Evolutionary conservation across 345 rosid species (phyloP).

Genomic region (Syzygium jambos): DNA sequence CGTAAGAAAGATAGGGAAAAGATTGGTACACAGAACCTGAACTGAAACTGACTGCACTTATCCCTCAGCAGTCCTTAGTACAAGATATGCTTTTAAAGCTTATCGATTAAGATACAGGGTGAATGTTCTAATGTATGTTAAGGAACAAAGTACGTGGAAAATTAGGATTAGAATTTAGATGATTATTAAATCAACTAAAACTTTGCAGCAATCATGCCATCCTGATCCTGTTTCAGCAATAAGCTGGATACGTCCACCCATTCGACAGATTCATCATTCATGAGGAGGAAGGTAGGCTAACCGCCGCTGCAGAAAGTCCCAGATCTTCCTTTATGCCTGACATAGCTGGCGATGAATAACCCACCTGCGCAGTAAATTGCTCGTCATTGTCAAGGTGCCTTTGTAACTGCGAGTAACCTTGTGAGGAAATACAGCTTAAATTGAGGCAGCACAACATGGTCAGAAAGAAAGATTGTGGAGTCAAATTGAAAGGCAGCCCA

Average conservation of each 20-base stretch:
- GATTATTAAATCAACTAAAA: not conserved
- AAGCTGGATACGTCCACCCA: not conserved
- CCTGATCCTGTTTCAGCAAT: not conserved
- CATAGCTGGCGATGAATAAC: conserved; percentile 34
- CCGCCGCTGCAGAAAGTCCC: conserved; percentile 20
- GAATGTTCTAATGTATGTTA: not conserved
- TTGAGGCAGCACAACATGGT: not conserved
- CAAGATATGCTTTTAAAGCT: not conserved
- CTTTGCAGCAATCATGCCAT: not conserved
- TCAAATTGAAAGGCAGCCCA: not conserved
- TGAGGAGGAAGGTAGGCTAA: conserved; percentile 1
- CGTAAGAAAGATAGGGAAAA: not conserved
- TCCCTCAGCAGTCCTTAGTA: not conserved
- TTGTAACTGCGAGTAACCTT: not conserved
- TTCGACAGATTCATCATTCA: not conserved
- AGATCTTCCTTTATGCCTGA: conserved; percentile 28
- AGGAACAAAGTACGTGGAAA: not conserved
- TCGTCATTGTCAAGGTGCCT: not conserved
- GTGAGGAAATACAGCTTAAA: not conserved
- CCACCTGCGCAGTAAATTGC: conserved; percentile 10
- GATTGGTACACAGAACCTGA: not conserved
- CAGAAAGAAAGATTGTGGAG: not conserved
- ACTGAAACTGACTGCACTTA: not conserved
- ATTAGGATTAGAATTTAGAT: not conserved
- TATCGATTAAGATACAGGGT: not conserved